Evolutionary conservation across 2,329 filamentous ascomycete species (phyloP), one percentile per base, ranked within the genome.

Genomic region (Byssochlamys sp.): DNA sequence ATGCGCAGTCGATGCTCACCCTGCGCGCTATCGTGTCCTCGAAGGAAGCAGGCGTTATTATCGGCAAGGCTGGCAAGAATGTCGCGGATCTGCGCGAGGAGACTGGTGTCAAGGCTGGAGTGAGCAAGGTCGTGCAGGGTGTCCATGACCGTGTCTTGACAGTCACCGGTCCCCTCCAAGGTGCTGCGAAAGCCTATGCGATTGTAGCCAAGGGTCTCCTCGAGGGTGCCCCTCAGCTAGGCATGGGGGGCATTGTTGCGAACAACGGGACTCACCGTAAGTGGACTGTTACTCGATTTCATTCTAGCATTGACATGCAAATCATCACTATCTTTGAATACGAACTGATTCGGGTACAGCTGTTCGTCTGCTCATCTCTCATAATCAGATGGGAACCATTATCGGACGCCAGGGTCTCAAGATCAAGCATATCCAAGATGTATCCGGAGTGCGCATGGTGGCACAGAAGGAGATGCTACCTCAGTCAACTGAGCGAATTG

Each of bases 341-440:
- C 19, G n/a, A 26, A 11, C 24, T 50, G 14, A 55, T 33, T 33
- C 25, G 24, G 54, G 10, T 24, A 9, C 29, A 99, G 94, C 94
- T 60, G 89, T 99, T 74, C 96, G 96, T 71, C 86, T 99, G 31
- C 87, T 99, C 72, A 97, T 99, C 75, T 99, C 94, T 33, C 92
- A 99, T 80, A 97, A 97, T 75, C 94, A 99, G 78, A 99, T 99
- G 94, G 94, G 94, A 61, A 99, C 94, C 68, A 96, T 99, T 78
- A 99, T 99, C 71, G 94, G 94, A 68, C 86, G 91, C 64, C 89
- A 95, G 74, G 94, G 94, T 59, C 82, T 96, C 65, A 99, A 97
- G 81, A 99, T 99, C 81, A 99, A 99, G 83, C 90, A 96, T 73
- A 99, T 99, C 66, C 94, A 99, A 74, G 94, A 99, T 73, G 87